Conservation (phyloP, 208 protist species). For the Crithidia fasciculata region DNA sequence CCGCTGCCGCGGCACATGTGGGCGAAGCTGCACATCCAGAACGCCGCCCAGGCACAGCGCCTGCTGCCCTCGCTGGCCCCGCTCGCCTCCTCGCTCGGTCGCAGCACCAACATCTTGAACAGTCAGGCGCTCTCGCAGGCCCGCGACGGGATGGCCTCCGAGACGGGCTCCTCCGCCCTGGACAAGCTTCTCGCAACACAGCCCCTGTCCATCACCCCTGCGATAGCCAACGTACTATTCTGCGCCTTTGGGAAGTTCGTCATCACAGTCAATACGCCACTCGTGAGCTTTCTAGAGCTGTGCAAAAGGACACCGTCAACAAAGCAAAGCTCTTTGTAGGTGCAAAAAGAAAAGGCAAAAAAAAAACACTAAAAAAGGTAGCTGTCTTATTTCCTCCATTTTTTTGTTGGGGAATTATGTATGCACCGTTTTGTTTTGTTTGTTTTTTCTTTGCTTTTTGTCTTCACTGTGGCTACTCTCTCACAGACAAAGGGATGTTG, state of each 20-base stretch:
- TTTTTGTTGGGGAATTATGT: too few relatives aligned
- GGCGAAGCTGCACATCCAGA: slow-evolving; percentile 74
- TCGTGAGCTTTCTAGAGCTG: slow-evolving; percentile 24
- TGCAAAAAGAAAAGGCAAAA: background rate
- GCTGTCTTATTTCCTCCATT: too few relatives aligned
- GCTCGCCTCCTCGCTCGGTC: slow-evolving; percentile 28
- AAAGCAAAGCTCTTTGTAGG: too few relatives aligned
- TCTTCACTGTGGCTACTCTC: too few relatives aligned
- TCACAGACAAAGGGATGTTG: too few relatives aligned
- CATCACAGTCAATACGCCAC: slow-evolving; percentile 26
- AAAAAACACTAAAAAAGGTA: background rate
- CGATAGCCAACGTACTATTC: slow-evolving; percentile 11
- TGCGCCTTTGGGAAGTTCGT: slow-evolving; percentile 13
- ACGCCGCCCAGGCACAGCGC: slow-evolving; percentile 55
- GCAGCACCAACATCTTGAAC: slow-evolving; percentile 33
- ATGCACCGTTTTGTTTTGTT: too few relatives aligned
- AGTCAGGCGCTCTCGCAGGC: slow-evolving; percentile 27
- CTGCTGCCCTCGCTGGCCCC: slow-evolving; percentile 66
- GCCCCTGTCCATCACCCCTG: background rate
- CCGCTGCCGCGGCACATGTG: slow-evolving; percentile 75
- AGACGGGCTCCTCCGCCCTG: slow-evolving; percentile 3
- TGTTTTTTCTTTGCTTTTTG: too few relatives aligned
- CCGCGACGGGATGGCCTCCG: slow-evolving; percentile 36
- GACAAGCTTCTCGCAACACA: slow-evolving; percentile 25
- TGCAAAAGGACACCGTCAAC: background rate